Base-by-base conservation (phyloP, 2,329 filamentous ascomycete genomes). In the Ascochyta fabae region DNA sequence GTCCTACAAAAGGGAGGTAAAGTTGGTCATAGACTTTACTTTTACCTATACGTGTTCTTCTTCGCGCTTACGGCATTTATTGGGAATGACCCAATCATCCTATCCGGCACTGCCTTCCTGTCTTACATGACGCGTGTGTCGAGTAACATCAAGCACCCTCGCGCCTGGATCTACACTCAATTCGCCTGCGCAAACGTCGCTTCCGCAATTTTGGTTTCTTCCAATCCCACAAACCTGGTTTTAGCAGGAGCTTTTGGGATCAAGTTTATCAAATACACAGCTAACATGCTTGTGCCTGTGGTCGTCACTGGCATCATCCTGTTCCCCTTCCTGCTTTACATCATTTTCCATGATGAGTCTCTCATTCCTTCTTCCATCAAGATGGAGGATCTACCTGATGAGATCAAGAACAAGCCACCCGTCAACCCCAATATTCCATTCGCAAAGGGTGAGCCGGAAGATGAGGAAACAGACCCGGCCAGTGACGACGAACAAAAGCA, bases 91-190 rank as follows among this genome's bases (percentile, higher is more conserved):
- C 88, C 89, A 0, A 87, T 91, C 59, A 90, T 91, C 48, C 75
- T 91, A 0, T 90, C 88, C 0, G 89, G 89, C 1, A 92, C 88
- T 0, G 84, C 89, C 0, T 91, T 91, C 52, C 80, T 91, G 12
- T 86, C 88, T 3, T 92, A 92, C 72, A 90, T 92, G 87, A 91
- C 88, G 0, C 80, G 88, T 6, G 88, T 90, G 0, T 90, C 88
- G 0, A 86, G 83, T 73, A 91, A 91, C 61, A 91, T 92, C 54
- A 76, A 82, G 10, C 84, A 89, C 53, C 88, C 89, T 0, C 79
- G 86, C 65, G 89, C 89, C 0, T 91, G 89, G 88, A 90, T 91
- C 22, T 83, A 86, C 62, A 84, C 84, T 2, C 89, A 92, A 55
- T 91, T 91, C 53, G 83, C 88, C 15, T 73, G 90, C 1, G 88